These are phyloP conservation scores for Penicillium sclerotigenum DNA, from an alignment of 2,329 filamentous ascomycete genomes.

Conservation along the genomic window DNA sequence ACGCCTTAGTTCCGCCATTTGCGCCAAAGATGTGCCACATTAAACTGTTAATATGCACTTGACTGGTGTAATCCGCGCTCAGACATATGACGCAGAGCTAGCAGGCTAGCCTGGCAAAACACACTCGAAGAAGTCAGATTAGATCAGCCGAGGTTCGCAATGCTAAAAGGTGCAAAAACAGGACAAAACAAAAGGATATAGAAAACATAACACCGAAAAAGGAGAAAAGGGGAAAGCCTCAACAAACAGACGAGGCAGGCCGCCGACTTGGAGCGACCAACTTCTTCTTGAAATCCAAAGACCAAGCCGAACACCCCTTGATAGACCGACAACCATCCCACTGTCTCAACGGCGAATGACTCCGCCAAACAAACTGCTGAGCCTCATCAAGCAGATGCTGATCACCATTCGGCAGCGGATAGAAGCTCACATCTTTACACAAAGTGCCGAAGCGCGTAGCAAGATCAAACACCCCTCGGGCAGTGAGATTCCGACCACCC, in stretches of 20 bases:
- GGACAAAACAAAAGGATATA: not conserved
- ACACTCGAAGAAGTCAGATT: not conserved
- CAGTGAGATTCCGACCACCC: constrained; percentile 29
- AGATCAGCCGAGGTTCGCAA: not conserved
- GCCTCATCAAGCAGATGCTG: constrained; percentile 27
- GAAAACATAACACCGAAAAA: not conserved
- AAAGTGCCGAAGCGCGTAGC: constrained; percentile 28
- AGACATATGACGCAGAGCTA: not conserved
- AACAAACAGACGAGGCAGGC: constrained; percentile 1
- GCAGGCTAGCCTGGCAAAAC: not conserved
- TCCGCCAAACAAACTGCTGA: constrained; percentile 19
- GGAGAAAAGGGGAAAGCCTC: not conserved
- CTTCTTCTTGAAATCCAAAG: constrained; percentile 3
- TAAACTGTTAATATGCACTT: not conserved
- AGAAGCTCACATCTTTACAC: constrained; percentile 31
- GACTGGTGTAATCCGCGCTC: not conserved
- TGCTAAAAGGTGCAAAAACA: not conserved
- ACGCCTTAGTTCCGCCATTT: not conserved
- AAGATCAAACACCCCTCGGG: constrained; percentile 31
- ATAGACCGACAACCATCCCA: not conserved
- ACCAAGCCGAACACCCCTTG: constrained; percentile 6
- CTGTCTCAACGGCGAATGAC: not conserved
- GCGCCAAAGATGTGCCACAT: not conserved
- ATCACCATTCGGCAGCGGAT: constrained; percentile 29
- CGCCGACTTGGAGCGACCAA: not conserved